Conservation (phyloP, 495 filamentous ascomycete genomes). For the Hypoxylon fragiforme region DNA sequence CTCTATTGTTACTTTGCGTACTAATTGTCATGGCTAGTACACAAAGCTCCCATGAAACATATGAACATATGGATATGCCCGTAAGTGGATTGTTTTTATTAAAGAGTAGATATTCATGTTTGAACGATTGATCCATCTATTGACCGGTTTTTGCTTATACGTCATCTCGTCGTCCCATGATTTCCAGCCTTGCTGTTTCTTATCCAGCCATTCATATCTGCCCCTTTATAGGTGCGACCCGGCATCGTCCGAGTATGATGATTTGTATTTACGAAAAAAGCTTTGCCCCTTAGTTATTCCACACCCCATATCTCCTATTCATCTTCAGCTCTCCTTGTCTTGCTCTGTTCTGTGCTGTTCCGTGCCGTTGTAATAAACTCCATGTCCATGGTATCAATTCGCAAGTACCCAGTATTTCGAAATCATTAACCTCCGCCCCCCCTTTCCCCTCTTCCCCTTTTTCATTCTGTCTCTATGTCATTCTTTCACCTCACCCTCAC, state of each 20-base stretch:
- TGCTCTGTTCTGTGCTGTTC: not conserved
- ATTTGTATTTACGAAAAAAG: not conserved
- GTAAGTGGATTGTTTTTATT: too few species aligned
- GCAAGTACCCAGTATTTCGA: not conserved
- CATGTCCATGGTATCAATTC: conserved; percentile 18
- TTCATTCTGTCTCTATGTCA: not conserved
- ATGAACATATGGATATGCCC: not conserved
- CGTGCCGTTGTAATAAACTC: not conserved
- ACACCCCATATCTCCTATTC: too few species aligned
- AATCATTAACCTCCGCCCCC: not conserved
- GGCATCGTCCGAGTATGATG: not conserved
- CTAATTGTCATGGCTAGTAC: not conserved
- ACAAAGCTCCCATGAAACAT: not conserved
- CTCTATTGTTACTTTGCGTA: too few species aligned
- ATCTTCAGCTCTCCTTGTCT: too few species aligned
- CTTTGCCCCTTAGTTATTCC: too few species aligned
- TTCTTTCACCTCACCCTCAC: not conserved
- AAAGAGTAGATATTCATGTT: too few species aligned
- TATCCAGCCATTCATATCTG: not conserved
- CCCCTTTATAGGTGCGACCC: not conserved
- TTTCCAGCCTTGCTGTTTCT: not conserved
- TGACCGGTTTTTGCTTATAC: conserved; percentile 7
- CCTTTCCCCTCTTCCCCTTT: not conserved
- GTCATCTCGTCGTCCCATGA: conserved; percentile 13
- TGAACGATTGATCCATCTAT: conserved; percentile 21